Conservation (phyloP, 169 alveolate genomes). For the Eimeria maxima region DNA sequence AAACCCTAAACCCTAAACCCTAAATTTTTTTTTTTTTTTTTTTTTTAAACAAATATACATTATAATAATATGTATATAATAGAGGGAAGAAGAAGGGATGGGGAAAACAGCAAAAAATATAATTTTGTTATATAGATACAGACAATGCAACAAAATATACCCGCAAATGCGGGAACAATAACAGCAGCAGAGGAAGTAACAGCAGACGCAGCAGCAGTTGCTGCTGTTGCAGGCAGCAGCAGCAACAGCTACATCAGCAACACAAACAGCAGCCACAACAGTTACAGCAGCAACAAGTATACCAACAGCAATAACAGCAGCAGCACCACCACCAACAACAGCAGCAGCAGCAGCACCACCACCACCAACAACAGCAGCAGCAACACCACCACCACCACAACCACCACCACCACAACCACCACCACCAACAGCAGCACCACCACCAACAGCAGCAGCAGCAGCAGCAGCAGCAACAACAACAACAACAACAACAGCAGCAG, state of each 20-base stretch:
- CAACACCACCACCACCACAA: too few relatives aligned
- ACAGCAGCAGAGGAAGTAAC: background rate
- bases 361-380: background rate
- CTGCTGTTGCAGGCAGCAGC: background rate
- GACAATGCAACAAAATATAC: too few relatives aligned
- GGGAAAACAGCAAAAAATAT: too few relatives aligned
- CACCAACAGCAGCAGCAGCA: too few relatives aligned
- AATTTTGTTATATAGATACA: too few relatives aligned
- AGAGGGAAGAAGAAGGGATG: background rate
- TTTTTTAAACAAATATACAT: too few relatives aligned
- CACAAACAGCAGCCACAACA: background rate
- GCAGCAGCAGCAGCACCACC: slow-evolving; percentile 47
- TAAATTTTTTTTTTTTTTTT: background rate
- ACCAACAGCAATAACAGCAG: background rate
- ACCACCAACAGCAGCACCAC: too few relatives aligned
- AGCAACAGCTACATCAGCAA: background rate
- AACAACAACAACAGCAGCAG: too few relatives aligned
- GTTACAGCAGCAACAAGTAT: background rate
- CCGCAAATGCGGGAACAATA: too few relatives aligned
- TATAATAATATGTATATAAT: background rate
- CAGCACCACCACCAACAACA: slow-evolving; percentile 11
- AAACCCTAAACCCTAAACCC: slow-evolving; percentile 10
- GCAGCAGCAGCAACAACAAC: too few relatives aligned
- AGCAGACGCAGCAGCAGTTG: background rate
- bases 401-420: too few relatives aligned